Evolutionary conservation across 2,329 filamentous ascomycete genomes (phyloP).

Genomic region (Karstenula rhodostoma): DNA sequence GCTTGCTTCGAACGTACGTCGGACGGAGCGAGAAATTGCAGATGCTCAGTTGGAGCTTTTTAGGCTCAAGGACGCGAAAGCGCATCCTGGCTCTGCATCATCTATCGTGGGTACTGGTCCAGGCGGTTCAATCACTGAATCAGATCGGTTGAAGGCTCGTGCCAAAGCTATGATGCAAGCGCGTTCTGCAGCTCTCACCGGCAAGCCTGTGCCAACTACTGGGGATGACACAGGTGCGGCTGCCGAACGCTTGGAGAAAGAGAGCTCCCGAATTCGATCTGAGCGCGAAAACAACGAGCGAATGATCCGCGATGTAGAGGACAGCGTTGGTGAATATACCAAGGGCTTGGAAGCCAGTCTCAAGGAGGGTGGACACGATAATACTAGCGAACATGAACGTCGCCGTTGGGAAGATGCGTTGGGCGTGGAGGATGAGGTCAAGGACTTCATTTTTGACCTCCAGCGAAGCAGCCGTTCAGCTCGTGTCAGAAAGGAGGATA

Average conservation of each 20-base stretch:
- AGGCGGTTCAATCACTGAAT: slow-evolving; percentile 88
- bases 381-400: slow-evolving; percentile 85
- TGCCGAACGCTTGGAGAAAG: slow-evolving; percentile 86
- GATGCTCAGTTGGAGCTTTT: slow-evolving; percentile 93
- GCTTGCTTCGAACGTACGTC: slow-evolving; percentile 88
- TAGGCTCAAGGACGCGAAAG: slow-evolving; percentile 90
- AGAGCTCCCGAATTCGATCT: slow-evolving; percentile 79
- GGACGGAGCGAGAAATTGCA: slow-evolving; percentile 89
- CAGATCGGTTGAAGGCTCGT: slow-evolving; percentile 91
- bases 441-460: slow-evolving; percentile 97
- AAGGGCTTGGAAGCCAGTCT: slow-evolving; percentile 85
- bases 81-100: slow-evolving; percentile 80
- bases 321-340: slow-evolving; percentile 90
- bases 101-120: slow-evolving; percentile 91
- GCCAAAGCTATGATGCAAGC: slow-evolving; percentile 99
- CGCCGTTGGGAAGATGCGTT: slow-evolving; percentile 95
- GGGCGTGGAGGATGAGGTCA: slow-evolving; percentile 94
- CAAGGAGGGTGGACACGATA: slow-evolving; percentile 79
- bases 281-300: slow-evolving; percentile 94
- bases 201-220: slow-evolving; percentile 77
- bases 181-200: slow-evolving; percentile 88
- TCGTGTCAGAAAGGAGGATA: slow-evolving; percentile 70
- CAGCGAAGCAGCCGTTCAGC: slow-evolving; percentile 84
- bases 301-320: slow-evolving; percentile 96
- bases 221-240: slow-evolving; percentile 77